Conservation (phyloP, 2,329 filamentous ascomycete genomes). For the Esteya vermicola region DNA sequence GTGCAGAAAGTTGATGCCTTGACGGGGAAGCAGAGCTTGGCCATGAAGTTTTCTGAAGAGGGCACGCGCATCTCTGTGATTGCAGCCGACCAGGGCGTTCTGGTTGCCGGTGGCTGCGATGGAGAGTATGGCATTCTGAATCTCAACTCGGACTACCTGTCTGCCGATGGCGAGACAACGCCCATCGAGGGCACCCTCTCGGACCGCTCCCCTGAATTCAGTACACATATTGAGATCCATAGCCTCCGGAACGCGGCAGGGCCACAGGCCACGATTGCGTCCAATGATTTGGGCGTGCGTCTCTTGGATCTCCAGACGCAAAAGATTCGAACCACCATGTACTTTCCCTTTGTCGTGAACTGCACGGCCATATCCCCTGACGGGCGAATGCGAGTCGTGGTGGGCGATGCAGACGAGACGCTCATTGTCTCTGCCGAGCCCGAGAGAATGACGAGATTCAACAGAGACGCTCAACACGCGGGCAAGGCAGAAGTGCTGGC, state of each 20-base stretch:
- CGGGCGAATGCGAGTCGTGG: slow-evolving; percentile 54
- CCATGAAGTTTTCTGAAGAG: slow-evolving; percentile 26
- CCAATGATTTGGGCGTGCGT: slow-evolving; percentile 46
- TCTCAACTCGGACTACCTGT: slow-evolving; percentile 21
- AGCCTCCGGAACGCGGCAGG: slow-evolving; percentile 33
- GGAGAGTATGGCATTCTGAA: slow-evolving; percentile 38
- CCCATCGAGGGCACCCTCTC: slow-evolving; percentile 33
- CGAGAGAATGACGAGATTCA: slow-evolving; percentile 20
- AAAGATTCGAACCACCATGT: slow-evolving; percentile 35
- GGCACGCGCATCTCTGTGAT: slow-evolving; percentile 34
- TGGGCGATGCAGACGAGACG: slow-evolving; percentile 53
- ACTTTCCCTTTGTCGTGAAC: slow-evolving; percentile 52
- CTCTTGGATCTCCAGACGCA: slow-evolving; percentile 45
- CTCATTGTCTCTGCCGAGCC: slow-evolving; percentile 57
- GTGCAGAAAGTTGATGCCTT: slow-evolving; percentile 39
- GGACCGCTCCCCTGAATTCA: slow-evolving; percentile 37
- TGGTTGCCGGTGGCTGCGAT: slow-evolving; percentile 45
- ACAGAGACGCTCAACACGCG: background rate
- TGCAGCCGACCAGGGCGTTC: slow-evolving; percentile 35
- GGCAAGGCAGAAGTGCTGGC: slow-evolving; percentile 30
- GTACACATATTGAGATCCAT: slow-evolving; percentile 50
- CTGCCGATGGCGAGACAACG: slow-evolving; percentile 16
- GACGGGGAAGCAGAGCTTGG: slow-evolving; percentile 27
- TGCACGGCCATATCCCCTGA: slow-evolving; percentile 61
- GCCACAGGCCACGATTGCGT: slow-evolving; percentile 45